Percentiles rank a stretch among this genome's conserved stretches.
Conservation (phyloP, 2,329 filamentous ascomycete genomes). For the Fusarium albosuccineum region DNA sequence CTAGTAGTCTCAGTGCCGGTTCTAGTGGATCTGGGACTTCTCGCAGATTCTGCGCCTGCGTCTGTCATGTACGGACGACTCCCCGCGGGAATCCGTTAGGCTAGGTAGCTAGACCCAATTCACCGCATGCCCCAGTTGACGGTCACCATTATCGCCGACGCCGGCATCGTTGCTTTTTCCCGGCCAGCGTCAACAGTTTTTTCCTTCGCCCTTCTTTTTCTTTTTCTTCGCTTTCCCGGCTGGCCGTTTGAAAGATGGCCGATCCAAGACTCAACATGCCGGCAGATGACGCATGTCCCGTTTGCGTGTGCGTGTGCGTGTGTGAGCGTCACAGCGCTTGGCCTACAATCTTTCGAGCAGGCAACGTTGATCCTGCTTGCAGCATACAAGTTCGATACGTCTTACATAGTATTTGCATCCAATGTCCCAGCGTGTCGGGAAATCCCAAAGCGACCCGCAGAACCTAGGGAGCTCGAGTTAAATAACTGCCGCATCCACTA, state of each 20-base stretch:
- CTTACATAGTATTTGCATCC: slow-evolving; percentile 4
- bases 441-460: slow-evolving; percentile 6
- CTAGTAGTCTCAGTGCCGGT: not conserved
- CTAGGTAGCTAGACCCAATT: slow-evolving; percentile 2
- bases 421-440: slow-evolving; percentile 16
- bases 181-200: not conserved
- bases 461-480: slow-evolving; percentile 8
- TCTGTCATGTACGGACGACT: slow-evolving; percentile 14
- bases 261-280: not conserved
- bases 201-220: slow-evolving; percentile 2
- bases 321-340: slow-evolving; percentile 4
- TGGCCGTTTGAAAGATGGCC: not conserved
- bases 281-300: not conserved
- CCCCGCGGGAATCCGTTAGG: slow-evolving; percentile 9
- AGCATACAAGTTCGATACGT: not conserved
- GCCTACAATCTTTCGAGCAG: not conserved
- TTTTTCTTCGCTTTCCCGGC: slow-evolving; percentile 4
- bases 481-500: slow-evolving; percentile 33
- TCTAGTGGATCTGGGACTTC: slow-evolving; percentile 1
- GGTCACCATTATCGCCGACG: slow-evolving; percentile 7
- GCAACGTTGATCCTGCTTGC: not conserved
- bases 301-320: not conserved
- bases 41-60: not conserved
- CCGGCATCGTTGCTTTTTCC: slow-evolving; percentile 11
- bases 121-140: slow-evolving; percentile 1